A percentile compares a stretch with the other conserved stretches of the same genome.
Conservation (phyloP, 2,329 filamentous ascomycete species). For the Fusarium goolgardi region DNA sequence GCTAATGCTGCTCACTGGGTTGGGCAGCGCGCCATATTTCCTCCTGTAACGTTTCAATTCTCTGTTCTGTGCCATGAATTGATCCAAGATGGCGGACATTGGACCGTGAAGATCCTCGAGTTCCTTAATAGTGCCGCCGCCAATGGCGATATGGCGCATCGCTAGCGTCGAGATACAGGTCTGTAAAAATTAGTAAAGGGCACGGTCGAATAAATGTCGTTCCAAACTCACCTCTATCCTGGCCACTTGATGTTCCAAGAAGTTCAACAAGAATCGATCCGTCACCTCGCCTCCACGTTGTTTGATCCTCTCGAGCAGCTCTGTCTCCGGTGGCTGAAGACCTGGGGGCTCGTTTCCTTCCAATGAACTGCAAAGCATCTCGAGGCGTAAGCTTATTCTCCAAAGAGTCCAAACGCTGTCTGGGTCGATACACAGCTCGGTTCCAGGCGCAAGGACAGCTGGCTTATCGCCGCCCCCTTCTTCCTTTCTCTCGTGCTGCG, state of each 20-base stretch:
- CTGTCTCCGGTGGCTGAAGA: conserved; percentile 83
- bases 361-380: conserved; percentile 92
- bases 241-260: conserved; percentile 94
- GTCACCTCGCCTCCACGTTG: conserved; percentile 83
- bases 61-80: conserved; percentile 69
- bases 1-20: conserved; percentile 19
- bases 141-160: conserved; percentile 81
- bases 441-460: conserved; percentile 71
- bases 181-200: conserved; percentile 59
- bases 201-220: conserved; percentile 60
- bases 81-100: conserved; percentile 76
- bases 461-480: conserved; percentile 64
- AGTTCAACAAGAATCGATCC: conserved; percentile 86
- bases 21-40: conserved; percentile 60
- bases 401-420: conserved; percentile 90
- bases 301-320: conserved; percentile 77
- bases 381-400: conserved; percentile 87
- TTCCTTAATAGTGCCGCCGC: conserved; percentile 69
- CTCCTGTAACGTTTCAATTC: conserved; percentile 73
- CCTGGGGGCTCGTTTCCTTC: conserved; percentile 73
- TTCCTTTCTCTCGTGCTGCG: conserved; percentile 58
- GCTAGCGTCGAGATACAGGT: conserved; percentile 83
- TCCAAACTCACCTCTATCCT: conserved; percentile 91
- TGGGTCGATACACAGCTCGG: conserved; percentile 80
- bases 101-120: conserved; percentile 81